phyloP scores from a whole-genome alignment of 2,329 filamentous ascomycete species.

The Ophidiomyces ophidiicola region DNA sequence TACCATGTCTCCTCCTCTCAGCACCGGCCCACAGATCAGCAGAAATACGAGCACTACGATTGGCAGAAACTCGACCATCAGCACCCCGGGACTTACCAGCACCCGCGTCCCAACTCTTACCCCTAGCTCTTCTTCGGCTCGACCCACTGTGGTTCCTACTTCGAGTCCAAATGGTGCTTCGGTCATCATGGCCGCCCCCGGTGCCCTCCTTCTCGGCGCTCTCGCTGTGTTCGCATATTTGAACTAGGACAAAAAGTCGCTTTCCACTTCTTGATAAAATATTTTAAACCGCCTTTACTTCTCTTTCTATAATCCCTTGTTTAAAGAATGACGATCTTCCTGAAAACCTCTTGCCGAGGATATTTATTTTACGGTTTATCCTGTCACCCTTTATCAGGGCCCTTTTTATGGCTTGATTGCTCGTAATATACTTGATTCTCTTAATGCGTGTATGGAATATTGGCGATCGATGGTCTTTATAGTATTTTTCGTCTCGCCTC shows the following conservation, averaged over 20 bases:
- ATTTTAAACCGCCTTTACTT: background rate
- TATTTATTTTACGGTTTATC: background rate
- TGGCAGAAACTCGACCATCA: too few relatives aligned
- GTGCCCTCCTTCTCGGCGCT: slow-evolving; percentile 22
- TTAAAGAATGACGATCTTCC: background rate
- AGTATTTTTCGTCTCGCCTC: background rate
- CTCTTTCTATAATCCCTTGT: background rate
- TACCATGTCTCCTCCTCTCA: too few relatives aligned
- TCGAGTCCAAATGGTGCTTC: too few relatives aligned
- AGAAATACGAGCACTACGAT: too few relatives aligned
- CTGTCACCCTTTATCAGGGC: background rate
- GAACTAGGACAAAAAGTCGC: slow-evolving; percentile 16
- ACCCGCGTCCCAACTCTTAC: too few relatives aligned
- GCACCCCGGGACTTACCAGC: too few relatives aligned
- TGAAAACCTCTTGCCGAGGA: background rate
- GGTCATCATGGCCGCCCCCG: slow-evolving; percentile 22
- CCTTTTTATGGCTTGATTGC: too few relatives aligned
- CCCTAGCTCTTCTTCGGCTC: too few relatives aligned
- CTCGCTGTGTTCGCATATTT: slow-evolving; percentile 24
- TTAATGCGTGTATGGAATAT: background rate
- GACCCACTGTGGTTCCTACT: too few relatives aligned
- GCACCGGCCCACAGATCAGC: too few relatives aligned
- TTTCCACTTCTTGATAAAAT: background rate
- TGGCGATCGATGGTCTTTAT: background rate
- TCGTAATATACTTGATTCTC: too few relatives aligned